phyloP scores from a whole-genome alignment of 495 filamentous ascomycete genomes.

The Aspergillus coremiiformis region DNA sequence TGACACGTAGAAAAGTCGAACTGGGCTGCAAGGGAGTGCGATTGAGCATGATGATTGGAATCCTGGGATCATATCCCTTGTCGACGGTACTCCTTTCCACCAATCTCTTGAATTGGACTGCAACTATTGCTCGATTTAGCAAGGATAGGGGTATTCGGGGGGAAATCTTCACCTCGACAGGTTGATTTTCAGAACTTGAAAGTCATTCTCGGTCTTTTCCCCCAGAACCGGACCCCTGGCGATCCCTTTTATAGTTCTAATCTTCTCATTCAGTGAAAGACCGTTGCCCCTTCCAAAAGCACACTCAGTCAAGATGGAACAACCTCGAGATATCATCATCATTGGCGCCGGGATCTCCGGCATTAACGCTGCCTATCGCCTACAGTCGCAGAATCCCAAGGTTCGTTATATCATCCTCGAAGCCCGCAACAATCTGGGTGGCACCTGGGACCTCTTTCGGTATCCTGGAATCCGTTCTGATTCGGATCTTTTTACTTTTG shows the following conservation, averaged over 20 bases:
- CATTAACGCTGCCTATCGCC: constrained; percentile 64
- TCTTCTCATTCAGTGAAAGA: no score
- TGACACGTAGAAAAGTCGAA: constrained; percentile 30
- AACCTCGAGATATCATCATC: constrained; percentile 54
- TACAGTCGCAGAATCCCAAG: constrained; percentile 52
- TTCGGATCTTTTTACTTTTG: constrained; percentile 60
- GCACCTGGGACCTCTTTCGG: constrained; percentile 67
- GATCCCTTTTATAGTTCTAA: no score
- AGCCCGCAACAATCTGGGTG: constrained; percentile 50
- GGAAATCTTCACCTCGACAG: no score
- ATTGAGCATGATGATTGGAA: not conserved
- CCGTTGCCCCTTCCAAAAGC: not conserved
- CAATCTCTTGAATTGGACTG: no score
- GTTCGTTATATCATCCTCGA: constrained; percentile 56
- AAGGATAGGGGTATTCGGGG: no score
- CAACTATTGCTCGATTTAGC: constrained; percentile 7
- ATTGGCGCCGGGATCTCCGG: constrained; percentile 70
- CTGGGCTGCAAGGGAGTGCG: constrained; percentile 26
- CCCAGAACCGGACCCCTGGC: no score
- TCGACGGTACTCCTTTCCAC: not conserved
- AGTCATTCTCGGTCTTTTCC: not conserved
- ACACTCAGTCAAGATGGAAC: constrained; percentile 15
- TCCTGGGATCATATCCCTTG: not conserved
- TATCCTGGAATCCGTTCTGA: constrained; percentile 66
- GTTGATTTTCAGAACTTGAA: no score